phyloP scores from a whole-genome alignment of 192 early-diverging fungal species.

The Glomus cerebriforme region DNA sequence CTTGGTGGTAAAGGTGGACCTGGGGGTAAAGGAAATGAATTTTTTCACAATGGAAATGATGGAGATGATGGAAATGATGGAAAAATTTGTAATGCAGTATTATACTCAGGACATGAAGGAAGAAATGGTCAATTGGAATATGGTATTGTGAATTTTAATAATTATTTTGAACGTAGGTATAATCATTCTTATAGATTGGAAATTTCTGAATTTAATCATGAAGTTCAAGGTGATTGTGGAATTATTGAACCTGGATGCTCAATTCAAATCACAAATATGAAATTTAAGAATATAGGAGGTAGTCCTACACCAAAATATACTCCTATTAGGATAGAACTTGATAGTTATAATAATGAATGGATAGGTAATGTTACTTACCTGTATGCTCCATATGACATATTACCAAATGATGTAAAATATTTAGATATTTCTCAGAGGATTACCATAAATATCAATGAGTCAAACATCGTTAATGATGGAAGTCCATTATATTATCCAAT shows the following conservation, averaged over 20 bases:
- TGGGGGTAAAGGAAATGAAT: neutral
- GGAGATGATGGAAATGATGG: neutral
- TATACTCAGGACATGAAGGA: neutral
- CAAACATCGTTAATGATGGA: neutral
- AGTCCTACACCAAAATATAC: neutral
- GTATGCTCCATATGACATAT: neutral
- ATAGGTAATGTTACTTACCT: neutral
- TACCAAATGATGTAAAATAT: neutral
- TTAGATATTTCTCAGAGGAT: neutral
- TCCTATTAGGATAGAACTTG: neutral
- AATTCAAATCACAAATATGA: neutral
- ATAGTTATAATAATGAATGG: neutral
- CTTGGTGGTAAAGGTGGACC: too few relatives aligned
- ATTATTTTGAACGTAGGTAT: too few relatives aligned
- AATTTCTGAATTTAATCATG: neutral
- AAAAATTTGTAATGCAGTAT: neutral
- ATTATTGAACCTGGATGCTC: neutral
- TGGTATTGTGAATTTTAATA: too few relatives aligned
- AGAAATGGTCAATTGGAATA: neutral
- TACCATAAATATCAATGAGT: neutral
- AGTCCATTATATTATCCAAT: neutral
- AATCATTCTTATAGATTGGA: neutral
- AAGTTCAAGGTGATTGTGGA: neutral
- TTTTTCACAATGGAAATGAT: neutral
- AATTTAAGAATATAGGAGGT: neutral